Evolutionary conservation across 768 basidiomycete genomes (phyloP).

Genomic region (Lentinula lateritia): DNA sequence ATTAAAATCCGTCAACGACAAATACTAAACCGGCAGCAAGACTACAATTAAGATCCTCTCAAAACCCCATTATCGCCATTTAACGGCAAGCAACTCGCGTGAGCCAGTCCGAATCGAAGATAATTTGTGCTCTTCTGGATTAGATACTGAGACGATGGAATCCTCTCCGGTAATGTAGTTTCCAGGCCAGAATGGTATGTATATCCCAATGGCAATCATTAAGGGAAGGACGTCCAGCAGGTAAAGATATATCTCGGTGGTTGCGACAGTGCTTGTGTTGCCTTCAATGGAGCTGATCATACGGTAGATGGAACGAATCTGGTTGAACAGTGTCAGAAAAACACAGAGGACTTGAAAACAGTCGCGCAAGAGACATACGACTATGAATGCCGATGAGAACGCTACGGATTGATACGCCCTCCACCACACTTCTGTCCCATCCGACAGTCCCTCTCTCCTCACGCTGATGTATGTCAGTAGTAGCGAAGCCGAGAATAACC

Average conservation of each 20-base stretch:
- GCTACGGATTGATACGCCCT: constrained; percentile 14
- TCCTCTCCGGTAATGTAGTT: constrained; percentile 14
- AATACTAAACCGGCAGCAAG: no score
- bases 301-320: constrained; percentile 25
- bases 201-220: constrained; percentile 17
- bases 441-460: constrained; percentile 3
- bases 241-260: constrained; percentile 24
- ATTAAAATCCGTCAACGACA: no score
- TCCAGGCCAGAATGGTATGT: constrained; percentile 21
- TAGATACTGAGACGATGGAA: background rate
- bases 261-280: constrained; percentile 13
- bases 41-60: no score
- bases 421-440: constrained; percentile 13
- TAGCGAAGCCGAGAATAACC: constrained; percentile 15
- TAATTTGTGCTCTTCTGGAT: background rate
- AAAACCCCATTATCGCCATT: background rate
- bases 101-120: background rate
- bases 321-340: background rate
- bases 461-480: constrained; percentile 10
- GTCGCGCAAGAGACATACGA: constrained; percentile 14
- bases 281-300: constrained; percentile 17
- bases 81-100: background rate
- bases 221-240: constrained; percentile 22
- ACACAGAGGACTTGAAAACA: background rate
- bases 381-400: constrained; percentile 18